Percentiles rank a stretch among this genome's conserved stretches.
These are phyloP conservation scores for Thelonectria blattea DNA, from an alignment of 2,329 filamentous ascomycete species.

Conservation along the genomic window DNA sequence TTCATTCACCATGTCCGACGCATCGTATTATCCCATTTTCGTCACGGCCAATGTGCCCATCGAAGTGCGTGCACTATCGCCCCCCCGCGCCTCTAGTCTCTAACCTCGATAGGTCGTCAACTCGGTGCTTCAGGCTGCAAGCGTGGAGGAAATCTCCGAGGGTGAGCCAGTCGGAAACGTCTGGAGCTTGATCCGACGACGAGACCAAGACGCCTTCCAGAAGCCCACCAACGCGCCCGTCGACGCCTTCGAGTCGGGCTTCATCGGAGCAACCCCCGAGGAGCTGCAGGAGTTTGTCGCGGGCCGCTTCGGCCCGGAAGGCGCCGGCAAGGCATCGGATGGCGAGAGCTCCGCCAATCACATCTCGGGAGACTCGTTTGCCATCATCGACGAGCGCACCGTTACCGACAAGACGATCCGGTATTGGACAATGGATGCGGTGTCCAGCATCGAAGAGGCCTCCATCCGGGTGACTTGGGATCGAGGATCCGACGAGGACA, in stretches of 20 bases:
- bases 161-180: background rate
- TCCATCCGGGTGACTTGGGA: conserved; percentile 2
- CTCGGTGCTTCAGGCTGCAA: conserved; percentile 1
- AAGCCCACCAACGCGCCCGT: conserved; percentile 3
- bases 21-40: conserved; percentile 6
- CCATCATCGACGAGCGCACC: conserved; percentile 5
- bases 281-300: conserved; percentile 5
- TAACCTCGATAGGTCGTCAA: background rate
- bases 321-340: conserved; percentile 3
- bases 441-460: conserved; percentile 4
- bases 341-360: background rate
- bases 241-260: background rate
- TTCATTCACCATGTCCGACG: background rate
- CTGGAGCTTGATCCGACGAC: conserved; percentile 1
- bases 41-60: conserved; percentile 4
- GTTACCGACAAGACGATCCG: background rate
- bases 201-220: background rate
- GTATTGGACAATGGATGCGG: background rate
- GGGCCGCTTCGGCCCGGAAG: background rate
- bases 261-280: conserved; percentile 3
- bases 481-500: background rate
- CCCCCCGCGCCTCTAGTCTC: background rate
- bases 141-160: background rate
- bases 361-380: background rate
- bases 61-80: background rate